phyloP scores from a whole-genome alignment of 2,329 filamentous ascomycete genomes.

The Arthrobotrys entomopaga region DNA sequence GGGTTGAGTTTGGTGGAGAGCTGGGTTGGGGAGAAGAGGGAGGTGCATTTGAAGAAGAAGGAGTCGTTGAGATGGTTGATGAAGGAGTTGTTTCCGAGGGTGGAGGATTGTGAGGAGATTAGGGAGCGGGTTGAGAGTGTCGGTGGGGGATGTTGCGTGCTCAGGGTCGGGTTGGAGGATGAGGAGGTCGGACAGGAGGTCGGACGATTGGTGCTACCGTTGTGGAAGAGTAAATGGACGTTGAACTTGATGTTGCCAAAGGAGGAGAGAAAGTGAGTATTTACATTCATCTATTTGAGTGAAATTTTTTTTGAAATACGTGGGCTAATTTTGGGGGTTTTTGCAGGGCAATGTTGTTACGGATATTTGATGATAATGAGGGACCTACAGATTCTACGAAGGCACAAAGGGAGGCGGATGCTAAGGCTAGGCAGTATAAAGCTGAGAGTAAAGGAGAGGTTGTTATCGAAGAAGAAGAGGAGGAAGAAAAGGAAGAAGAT shows the following conservation, averaged over 20 bases:
- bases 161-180: constrained; percentile 81
- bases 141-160: constrained; percentile 88
- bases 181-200: constrained; percentile 62
- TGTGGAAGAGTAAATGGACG: constrained; percentile 92
- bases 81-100: constrained; percentile 95
- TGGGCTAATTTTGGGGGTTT: neutral
- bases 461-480: constrained; percentile 44
- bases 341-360: constrained; percentile 80
- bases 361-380: constrained; percentile 88
- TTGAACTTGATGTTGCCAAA: constrained; percentile 98
- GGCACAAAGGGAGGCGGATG: constrained; percentile 65
- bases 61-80: constrained; percentile 83
- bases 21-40: constrained; percentile 82
- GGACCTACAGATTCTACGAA: constrained; percentile 78
- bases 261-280: constrained; percentile 76
- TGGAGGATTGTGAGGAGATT: constrained; percentile 82
- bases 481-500: constrained; percentile 60
- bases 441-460: constrained; percentile 21
- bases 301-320: neutral
- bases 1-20: constrained; percentile 90
- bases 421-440: constrained; percentile 58
- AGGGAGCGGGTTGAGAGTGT: constrained; percentile 82
- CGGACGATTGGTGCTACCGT: constrained; percentile 81
- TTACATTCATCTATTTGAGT: neutral
- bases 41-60: constrained; percentile 79